These are phyloP conservation scores for Mycena haematopus DNA, from an alignment of 768 basidiomycete genomes.

Conservation along the genomic window DNA sequence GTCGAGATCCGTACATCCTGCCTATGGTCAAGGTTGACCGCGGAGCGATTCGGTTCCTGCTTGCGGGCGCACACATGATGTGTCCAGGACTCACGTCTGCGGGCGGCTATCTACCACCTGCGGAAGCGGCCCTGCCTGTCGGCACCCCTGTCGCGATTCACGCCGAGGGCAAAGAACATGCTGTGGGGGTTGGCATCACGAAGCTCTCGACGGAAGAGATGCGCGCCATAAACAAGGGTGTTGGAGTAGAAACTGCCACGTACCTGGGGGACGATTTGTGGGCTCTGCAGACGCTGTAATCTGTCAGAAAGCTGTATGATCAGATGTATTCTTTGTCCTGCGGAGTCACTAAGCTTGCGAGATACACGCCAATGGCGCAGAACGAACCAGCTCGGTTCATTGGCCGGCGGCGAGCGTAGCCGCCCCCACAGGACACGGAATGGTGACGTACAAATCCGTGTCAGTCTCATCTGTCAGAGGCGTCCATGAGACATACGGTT, in stretches of 20 bases:
- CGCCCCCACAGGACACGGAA: too few species aligned
- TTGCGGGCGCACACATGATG: conserved; percentile 96
- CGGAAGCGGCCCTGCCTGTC: conserved; percentile 67
- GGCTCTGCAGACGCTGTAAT: conserved; percentile 67
- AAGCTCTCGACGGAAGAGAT: conserved; percentile 90
- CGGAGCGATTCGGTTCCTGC: conserved; percentile 96
- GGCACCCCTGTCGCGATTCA: conserved; percentile 87
- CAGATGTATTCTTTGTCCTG: too few species aligned
- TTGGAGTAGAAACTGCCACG: conserved; percentile 87
- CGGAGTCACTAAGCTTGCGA: too few species aligned
- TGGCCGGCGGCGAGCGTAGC: too few species aligned
- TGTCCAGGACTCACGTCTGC: conserved; percentile 94
- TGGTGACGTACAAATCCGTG: too few species aligned
- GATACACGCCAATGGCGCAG: too few species aligned
- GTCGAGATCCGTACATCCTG: conserved; percentile 86
- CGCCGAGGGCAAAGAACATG: conserved; percentile 96
- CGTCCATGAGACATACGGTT: not conserved
- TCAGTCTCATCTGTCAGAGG: too few species aligned
- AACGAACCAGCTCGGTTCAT: too few species aligned
- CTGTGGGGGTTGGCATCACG: conserved; percentile 85
- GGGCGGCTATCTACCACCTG: conserved; percentile 86
- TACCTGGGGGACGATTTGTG: conserved; percentile 92
- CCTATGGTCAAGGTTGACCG: conserved; percentile 92
- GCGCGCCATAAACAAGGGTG: conserved; percentile 84
- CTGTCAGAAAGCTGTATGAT: not conserved